These are phyloP conservation scores for Podaxis sp. DNA, from an alignment of 768 basidiomycete species.

Conservation along the genomic window DNA sequence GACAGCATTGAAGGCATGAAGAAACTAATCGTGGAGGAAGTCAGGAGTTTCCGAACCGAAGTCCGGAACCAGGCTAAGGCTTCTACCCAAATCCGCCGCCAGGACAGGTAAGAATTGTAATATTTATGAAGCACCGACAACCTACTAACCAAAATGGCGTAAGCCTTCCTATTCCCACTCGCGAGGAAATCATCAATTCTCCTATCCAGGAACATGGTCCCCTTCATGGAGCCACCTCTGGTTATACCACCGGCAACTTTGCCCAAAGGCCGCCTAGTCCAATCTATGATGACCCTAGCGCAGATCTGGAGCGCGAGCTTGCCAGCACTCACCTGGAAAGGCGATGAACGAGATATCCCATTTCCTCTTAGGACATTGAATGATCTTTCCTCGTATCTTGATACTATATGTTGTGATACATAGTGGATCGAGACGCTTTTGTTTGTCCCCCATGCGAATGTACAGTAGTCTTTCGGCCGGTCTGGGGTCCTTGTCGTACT, in stretches of 20 bases:
- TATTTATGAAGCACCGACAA: neutral
- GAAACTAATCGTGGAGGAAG: conserved; percentile 90
- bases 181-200: conserved; percentile 79
- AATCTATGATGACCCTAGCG: conserved; percentile 82
- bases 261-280: conserved; percentile 57
- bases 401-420: neutral
- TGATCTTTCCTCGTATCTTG: neutral
- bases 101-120: conserved; percentile 58
- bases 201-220: conserved; percentile 66
- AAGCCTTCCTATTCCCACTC: conserved; percentile 75
- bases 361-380: neutral
- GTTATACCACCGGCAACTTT: conserved; percentile 49
- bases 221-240: conserved; percentile 65
- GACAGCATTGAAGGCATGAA: conserved; percentile 98
- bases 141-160: conserved; percentile 5
- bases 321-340: conserved; percentile 60
- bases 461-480: neutral
- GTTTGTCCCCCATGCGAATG: neutral
- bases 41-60: conserved; percentile 83
- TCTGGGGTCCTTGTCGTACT: neutral
- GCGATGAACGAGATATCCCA: conserved; percentile 20
- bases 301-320: conserved; percentile 84
- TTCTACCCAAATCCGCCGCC: conserved; percentile 68
- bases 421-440: neutral
- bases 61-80: conserved; percentile 83